Evolutionary conservation across 257 asterid genomes (phyloP), one percentile per base, ranked within the genome.

Genomic region (Penstemon eatonii): DNA sequence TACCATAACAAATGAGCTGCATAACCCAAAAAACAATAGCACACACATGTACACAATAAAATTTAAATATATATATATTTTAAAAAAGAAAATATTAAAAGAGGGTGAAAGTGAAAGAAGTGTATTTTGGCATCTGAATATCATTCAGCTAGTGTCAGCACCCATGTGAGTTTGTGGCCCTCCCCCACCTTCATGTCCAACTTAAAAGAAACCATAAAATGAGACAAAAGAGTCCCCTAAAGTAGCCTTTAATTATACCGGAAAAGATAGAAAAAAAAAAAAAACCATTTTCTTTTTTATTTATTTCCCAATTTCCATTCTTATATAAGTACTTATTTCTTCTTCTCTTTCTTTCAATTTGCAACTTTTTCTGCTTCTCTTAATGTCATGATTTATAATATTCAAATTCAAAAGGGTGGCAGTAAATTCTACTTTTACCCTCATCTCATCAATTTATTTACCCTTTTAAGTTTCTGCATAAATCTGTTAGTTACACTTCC

Each of bases 161-260:
- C 74, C 76, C 84, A 82, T 79, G 87, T 82, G 87, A 73, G 40
- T 46, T 63, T 25, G 33, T 71, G 81, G 72, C 79, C 85, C 80
- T 65, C 33, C 33, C 33, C 2, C 33, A 25, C 33, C 33, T 25
- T 25, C 33, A 25, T 25, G 45, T 37, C 65, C 73, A 41, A 63
- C 73, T 51, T 65, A 56, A 61, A 79, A 79, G 60, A 50, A 72
- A 63, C 76, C 76, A 62, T 1, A 25, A 25, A 25, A 25, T 25
- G 33, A 25, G 33, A 25, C 33, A 25, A 25, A 25, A 25, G 33
- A 25, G 33, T 25, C 33, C 33, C 33, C 33, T 1, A 25, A 25
- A 25, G 33, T 25, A 25, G 33, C 56, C 83, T 80, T 75, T 75
- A 79, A 69, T 76, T 41, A 72, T 78, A 51, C 53, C 74, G 67